Evolutionary conservation across 106 monocot species (phyloP), one percentile per base, ranked within the genome.

Genomic region (Platanthera guangdongensis): DNA sequence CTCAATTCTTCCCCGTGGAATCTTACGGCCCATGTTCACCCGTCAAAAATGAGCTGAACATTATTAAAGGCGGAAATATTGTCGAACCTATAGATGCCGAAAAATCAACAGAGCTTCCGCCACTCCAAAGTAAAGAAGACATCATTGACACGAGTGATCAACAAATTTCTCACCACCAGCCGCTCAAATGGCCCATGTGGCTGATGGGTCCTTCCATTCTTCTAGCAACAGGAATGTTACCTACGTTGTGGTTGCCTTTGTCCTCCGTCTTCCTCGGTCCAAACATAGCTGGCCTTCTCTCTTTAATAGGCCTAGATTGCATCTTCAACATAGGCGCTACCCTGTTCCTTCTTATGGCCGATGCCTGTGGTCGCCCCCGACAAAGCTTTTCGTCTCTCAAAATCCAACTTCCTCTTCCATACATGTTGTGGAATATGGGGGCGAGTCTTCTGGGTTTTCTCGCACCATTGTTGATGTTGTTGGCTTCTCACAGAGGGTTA

Each of bases 321-420:
- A 82, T 97, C 19, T 97, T 94, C 53, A 97, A 92, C 83, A 94
- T 97, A 81, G 97, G 93, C 15, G 94, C 94, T 28, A 91, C 86
- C 51, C 79, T 94, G 54, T 94, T 97, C 77, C 86, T 97, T 72
- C 93, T 97, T 47, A 94, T 94, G 89, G 89, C 97, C 15, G 97
- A 97, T 78, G 82, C 91, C 19, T 94, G 91, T 79, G 97, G 87
- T 39, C 71, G 85, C 12, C 80, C 86, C 0, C 77, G 74, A 16
- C 47, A 74, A 73, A 77, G 62, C 28, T 71, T 79, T 4, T 46
- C 57, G 6, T 48, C 52, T 16, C 63, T 4, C 11, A 63, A 39
- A 68, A 84, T 51, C 49, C 84, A 79, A 62, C 74, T 88, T 18
- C 93, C 93, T 62, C 47, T 70, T 48, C 70, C 6, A 48, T 97